A percentile compares a stretch with the other conserved stretches of the same genome.
Conservation (phyloP, 192 early-diverging fungal genomes). For the Coemansia sp. region DNA sequence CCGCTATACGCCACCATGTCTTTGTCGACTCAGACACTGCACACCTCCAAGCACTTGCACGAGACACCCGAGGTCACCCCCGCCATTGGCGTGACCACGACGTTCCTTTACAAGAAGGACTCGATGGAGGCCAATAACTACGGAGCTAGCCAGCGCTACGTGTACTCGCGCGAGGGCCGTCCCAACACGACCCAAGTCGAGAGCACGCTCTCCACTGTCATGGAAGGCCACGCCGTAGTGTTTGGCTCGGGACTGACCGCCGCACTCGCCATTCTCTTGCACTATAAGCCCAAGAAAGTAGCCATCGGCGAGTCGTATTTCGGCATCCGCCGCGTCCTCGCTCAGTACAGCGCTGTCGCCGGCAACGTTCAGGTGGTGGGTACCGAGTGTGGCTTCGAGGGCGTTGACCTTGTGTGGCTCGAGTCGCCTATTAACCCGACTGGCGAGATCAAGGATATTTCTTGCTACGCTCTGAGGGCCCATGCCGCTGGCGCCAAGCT, state of each 20-base stretch:
- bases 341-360: slow-evolving; percentile 32
- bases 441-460: slow-evolving; percentile 58
- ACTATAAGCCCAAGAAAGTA: slow-evolving; percentile 56
- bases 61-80: slow-evolving; percentile 55
- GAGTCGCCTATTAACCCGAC: slow-evolving; percentile 65
- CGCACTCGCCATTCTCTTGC: slow-evolving; percentile 57
- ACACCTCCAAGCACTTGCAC: slow-evolving; percentile 53
- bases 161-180: slow-evolving; percentile 57
- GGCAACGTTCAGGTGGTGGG: slow-evolving; percentile 33
- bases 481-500: slow-evolving; percentile 57
- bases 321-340: slow-evolving; percentile 32
- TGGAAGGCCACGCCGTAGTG: slow-evolving; percentile 61
- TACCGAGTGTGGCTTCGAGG: slow-evolving; percentile 31
- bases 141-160: slow-evolving; percentile 39
- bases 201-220: slow-evolving; percentile 57
- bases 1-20: slow-evolving; percentile 18
- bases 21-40: slow-evolving; percentile 55
- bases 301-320: slow-evolving; percentile 37
- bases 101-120: slow-evolving; percentile 42
- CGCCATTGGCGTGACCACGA: slow-evolving; percentile 61
- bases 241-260: slow-evolving; percentile 65
- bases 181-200: slow-evolving; percentile 57
- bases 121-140: slow-evolving; percentile 38
- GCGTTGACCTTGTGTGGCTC: slow-evolving; percentile 62
- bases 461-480: slow-evolving; percentile 45